These are phyloP conservation scores for Skeletonema costatum DNA, from an alignment of 108 stramenopile genomes.

Conservation along the genomic window DNA sequence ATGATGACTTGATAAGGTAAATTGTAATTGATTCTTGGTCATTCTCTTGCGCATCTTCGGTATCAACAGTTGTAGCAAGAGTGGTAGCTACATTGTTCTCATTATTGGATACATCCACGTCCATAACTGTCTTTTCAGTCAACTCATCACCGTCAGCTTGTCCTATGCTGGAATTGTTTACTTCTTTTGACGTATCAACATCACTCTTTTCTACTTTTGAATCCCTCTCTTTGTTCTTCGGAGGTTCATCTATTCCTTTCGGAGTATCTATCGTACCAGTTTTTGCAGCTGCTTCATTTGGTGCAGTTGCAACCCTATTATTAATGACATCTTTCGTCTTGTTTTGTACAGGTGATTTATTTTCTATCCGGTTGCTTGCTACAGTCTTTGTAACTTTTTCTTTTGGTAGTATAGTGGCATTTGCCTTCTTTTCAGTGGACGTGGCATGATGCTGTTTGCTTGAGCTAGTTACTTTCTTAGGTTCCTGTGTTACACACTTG, in stretches of 20 bases:
- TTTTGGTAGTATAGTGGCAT: no score
- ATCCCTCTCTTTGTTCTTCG: background rate
- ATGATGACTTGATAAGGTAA: constrained; percentile 9
- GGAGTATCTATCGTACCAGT: background rate
- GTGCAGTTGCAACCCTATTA: background rate
- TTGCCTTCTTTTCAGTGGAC: background rate
- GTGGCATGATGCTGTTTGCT: background rate
- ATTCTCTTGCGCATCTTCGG: background rate
- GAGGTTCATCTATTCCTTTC: background rate
- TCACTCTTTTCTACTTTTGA: background rate
- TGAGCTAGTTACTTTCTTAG: background rate
- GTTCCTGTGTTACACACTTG: background rate
- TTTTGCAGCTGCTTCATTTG: background rate
- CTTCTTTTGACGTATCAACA: background rate
- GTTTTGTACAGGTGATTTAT: no score
- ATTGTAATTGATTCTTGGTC: constrained; percentile 1
- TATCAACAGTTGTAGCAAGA: background rate
- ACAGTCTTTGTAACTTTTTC: background rate
- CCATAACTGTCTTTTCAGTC: background rate
- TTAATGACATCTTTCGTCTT: background rate
- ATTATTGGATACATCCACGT: background rate
- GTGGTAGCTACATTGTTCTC: background rate
- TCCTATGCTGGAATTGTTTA: background rate
- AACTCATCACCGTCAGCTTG: background rate
- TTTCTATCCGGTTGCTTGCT: background rate